Base-by-base conservation (phyloP, 2,329 filamentous ascomycete genomes). In the Stachybotrys echinatus region DNA sequence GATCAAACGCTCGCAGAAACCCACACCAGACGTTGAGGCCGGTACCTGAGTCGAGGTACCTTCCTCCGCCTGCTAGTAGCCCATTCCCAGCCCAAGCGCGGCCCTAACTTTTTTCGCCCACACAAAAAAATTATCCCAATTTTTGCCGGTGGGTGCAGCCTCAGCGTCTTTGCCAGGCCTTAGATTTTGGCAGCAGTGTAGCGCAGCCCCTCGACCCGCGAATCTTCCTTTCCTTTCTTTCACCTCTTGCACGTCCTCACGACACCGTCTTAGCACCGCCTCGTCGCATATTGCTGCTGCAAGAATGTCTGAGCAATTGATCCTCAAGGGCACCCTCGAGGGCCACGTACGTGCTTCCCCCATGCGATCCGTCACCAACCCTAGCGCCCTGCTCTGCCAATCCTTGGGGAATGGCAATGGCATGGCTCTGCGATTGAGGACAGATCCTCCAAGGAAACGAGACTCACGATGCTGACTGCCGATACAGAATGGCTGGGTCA, bases 271-370 rank as follows among this genome's bases (percentile, higher is more conserved):
- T 20, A 62, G 61, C 65, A 72, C 68, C 66, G 66, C 68, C 66
- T 66, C 63, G 70, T 67, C 68, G 71, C 42, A 22, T 10, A 23
- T 46, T 46, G 44, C 69, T 65, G 68, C 67, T 70, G 75, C 68
- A 68, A 34, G n/a, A 34, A 94, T 94, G 89, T 86, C 88, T 82
- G 89, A 94, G 84, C 88, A 92, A 84, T 82, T 94, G 75, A 90
- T 95, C 81, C 87, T 94, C 78, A 92, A 92, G 83, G 90, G 90
- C 75, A 94, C 89, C 83, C 89, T 95, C 76, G 89, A 94, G 87
- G 92, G 92, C 86, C 92, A 97, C 87, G 80, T 84, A 81, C 73
- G 80, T 83, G 64, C 53, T 53, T 2, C 27, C 27, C n/a, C n/a
- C n/a, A n/a, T 34, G 38, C 38, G 2, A 20, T n/a, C 38, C 38